Conservation (phyloP, 495 filamentous ascomycete genomes). For the Aspergillus sclerotioniger region DNA sequence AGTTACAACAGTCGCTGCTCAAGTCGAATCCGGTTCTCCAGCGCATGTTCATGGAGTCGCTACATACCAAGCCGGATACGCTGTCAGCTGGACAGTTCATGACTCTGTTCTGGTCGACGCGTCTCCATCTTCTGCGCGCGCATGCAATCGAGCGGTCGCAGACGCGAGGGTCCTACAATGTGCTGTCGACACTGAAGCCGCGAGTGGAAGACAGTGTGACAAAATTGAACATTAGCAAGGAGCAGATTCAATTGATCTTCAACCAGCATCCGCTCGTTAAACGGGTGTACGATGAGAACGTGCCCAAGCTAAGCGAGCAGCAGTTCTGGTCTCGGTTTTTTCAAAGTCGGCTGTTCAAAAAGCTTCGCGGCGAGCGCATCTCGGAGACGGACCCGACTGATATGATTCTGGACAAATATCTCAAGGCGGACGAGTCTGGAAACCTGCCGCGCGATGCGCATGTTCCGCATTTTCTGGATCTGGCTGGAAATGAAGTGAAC, state of each 20-base stretch:
- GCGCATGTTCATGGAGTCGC: conserved; percentile 77
- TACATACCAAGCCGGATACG: conserved; percentile 74
- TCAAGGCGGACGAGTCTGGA: conserved; percentile 60
- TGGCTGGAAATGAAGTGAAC: conserved; percentile 92
- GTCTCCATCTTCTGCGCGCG: conserved; percentile 78
- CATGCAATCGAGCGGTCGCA: conserved; percentile 88
- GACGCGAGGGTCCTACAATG: conserved; percentile 83
- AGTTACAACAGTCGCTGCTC: conserved; percentile 82
- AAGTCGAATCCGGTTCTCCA: conserved; percentile 69
- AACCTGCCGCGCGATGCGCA: conserved; percentile 54
- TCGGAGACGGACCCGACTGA: conserved; percentile 71
- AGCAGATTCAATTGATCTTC: conserved; percentile 92
- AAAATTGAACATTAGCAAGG: conserved; percentile 81
- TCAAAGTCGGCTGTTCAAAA: conserved; percentile 82
- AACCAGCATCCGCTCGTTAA: conserved; percentile 88
- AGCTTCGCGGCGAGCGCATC: conserved; percentile 83
- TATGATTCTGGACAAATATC: conserved; percentile 78
- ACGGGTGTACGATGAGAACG: conserved; percentile 87
- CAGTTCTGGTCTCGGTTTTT: conserved; percentile 95
- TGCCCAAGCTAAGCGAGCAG: conserved; percentile 74
- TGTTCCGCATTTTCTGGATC: conserved; percentile 84
- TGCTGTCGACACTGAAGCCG: conserved; percentile 85
- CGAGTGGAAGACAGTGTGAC: conserved; percentile 71
- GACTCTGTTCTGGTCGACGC: conserved; percentile 87
- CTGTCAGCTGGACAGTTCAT: conserved; percentile 76